Conservation (phyloP, 345 rosid genomes). For the Moringa oleifera region DNA sequence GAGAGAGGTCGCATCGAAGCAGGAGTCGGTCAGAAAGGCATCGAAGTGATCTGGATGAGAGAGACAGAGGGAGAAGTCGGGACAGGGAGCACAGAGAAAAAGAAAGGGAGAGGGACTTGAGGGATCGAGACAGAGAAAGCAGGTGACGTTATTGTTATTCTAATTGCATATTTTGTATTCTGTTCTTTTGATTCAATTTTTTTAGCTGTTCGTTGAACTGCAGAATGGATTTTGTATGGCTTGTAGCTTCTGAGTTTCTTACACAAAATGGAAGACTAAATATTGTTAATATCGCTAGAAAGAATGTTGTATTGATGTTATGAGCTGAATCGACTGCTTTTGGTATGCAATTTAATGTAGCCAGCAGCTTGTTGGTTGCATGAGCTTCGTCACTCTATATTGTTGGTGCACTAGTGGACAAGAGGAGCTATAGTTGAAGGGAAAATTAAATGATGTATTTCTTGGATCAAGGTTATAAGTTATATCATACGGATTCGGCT, state of each 20-base stretch:
- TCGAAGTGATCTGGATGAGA: constrained; percentile 38
- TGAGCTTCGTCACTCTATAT: background rate
- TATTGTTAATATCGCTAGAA: background rate
- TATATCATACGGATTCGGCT: too few relatives aligned
- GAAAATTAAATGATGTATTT: too few relatives aligned
- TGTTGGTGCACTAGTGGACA: background rate
- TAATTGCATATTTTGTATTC: background rate
- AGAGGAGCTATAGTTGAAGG: background rate
- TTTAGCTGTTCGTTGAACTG: background rate
- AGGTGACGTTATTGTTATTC: constrained; percentile 38
- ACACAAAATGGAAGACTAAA: too few relatives aligned
- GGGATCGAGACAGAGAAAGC: constrained; percentile 68
- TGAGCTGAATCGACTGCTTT: background rate
- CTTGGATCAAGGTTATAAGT: too few relatives aligned
- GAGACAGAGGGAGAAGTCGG: constrained; percentile 40
- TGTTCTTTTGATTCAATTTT: too few relatives aligned
- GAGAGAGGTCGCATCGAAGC: constrained; percentile 44
- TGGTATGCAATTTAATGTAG: background rate
- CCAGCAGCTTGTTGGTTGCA: background rate
- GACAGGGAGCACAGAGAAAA: constrained; percentile 55
- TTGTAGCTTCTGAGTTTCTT: background rate
- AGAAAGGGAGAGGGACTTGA: constrained; percentile 50
- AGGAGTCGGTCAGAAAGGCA: constrained; percentile 57
- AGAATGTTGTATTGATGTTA: too few relatives aligned
- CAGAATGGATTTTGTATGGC: background rate